Percentiles rank a stretch among this genome's conserved stretches.
These are phyloP conservation scores for Eragrostis tef DNA, from an alignment of 202 grass and related monocot species.

Conservation along the genomic window DNA sequence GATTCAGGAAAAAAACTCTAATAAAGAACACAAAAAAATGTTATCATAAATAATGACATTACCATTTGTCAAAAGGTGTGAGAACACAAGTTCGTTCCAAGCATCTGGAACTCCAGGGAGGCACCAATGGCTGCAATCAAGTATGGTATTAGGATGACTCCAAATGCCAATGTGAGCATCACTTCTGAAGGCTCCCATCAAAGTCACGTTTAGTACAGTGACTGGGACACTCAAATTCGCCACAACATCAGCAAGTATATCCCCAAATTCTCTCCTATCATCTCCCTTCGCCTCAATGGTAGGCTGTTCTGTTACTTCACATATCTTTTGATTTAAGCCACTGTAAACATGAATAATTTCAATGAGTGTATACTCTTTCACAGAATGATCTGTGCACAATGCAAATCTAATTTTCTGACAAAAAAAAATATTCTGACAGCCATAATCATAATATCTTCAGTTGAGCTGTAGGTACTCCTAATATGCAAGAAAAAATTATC, in stretches of 20 bases:
- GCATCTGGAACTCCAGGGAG: slow-evolving; percentile 92
- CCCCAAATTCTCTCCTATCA: slow-evolving; percentile 82
- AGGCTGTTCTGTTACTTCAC: slow-evolving; percentile 82
- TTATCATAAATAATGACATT: slow-evolving; percentile 37
- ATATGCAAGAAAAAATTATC: background rate
- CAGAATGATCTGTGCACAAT: slow-evolving; percentile 7
- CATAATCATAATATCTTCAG: slow-evolving; percentile 7
- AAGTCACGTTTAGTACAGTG: slow-evolving; percentile 86
- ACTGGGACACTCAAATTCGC: slow-evolving; percentile 62
- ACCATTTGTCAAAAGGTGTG: slow-evolving; percentile 74
- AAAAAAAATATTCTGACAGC: background rate
- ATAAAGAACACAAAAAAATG: slow-evolving; percentile 6
- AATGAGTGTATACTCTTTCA: slow-evolving; percentile 17
- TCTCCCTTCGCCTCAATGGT: slow-evolving; percentile 65
- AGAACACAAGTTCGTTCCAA: slow-evolving; percentile 96
- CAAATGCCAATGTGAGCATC: slow-evolving; percentile 91
- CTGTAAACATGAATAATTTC: slow-evolving; percentile 44
- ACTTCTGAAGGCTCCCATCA: slow-evolving; percentile 85
- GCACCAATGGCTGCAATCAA: slow-evolving; percentile 99
- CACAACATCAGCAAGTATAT: slow-evolving; percentile 72
- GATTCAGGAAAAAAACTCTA: background rate
- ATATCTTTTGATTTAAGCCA: slow-evolving; percentile 78
- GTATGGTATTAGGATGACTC: slow-evolving; percentile 81
- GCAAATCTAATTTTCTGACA: background rate
- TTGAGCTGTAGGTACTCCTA: background rate